Evolutionary conservation across 352 stramenopile species (phyloP).

Genomic region (Pythium volutum): DNA sequence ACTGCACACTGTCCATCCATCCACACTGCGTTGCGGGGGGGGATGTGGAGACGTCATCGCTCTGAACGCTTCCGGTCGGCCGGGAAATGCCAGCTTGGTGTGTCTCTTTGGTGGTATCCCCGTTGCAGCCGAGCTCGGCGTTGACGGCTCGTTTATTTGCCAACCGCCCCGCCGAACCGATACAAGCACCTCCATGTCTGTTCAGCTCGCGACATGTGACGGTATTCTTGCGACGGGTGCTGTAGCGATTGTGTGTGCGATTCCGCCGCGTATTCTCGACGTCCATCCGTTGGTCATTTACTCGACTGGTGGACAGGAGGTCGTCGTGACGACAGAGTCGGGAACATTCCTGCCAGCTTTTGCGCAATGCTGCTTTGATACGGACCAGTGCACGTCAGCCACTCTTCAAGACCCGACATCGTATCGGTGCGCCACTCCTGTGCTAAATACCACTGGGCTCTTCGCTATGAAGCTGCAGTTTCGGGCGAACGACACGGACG

Average conservation of each 20-base stretch:
- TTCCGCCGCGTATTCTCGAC: neutral
- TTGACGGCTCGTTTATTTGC: neutral
- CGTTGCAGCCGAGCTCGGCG: neutral
- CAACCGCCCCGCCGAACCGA: neutral
- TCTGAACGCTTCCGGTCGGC: neutral
- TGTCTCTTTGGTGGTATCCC: conserved; percentile 16
- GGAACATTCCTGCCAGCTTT: no score
- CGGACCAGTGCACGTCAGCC: neutral
- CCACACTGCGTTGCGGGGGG: neutral
- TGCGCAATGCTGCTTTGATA: conserved; percentile 15
- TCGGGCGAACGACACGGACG: no score
- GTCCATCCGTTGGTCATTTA: conserved; percentile 3
- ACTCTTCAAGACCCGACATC: neutral
- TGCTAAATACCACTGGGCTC: neutral
- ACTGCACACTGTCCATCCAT: neutral
- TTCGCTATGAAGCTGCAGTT: conserved; percentile 1
- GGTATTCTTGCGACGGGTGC: conserved; percentile 6
- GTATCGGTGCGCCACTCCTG: conserved; percentile 9
- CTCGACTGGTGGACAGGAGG: neutral
- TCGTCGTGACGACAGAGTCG: neutral
- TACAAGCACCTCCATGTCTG: neutral
- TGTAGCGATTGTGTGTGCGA: neutral
- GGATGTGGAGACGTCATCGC: neutral
- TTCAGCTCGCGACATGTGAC: conserved; percentile 14
- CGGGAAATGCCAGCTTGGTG: conserved; percentile 10